These are phyloP conservation scores for Pulveroboletus sp. DNA, from an alignment of 768 basidiomycete genomes.

Conservation along the genomic window DNA sequence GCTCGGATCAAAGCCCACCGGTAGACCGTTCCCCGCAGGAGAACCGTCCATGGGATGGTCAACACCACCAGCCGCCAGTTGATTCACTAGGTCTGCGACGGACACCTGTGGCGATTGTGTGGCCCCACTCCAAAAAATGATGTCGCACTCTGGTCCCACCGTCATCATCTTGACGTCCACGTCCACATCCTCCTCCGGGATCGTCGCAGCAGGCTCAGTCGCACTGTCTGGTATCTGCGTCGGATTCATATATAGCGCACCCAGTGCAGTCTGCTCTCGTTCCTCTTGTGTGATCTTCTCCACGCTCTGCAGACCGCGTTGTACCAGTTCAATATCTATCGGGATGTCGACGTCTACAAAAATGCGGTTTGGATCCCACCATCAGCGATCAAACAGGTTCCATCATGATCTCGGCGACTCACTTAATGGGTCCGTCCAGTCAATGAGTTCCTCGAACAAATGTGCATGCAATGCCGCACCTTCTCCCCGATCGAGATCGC, in stretches of 20 bases:
- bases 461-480: slow-evolving; percentile 80
- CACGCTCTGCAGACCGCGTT: slow-evolving; percentile 61
- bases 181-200: slow-evolving; percentile 69
- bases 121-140: slow-evolving; percentile 56
- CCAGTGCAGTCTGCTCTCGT: slow-evolving; percentile 72
- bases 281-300: slow-evolving; percentile 71
- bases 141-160: slow-evolving; percentile 61
- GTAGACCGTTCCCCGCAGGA: slow-evolving; percentile 30
- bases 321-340: slow-evolving; percentile 44
- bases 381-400: slow-evolving; percentile 20
- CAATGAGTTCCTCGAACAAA: slow-evolving; percentile 79
- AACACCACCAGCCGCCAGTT: slow-evolving; percentile 46
- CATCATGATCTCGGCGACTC: slow-evolving; percentile 35
- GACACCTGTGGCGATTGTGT: slow-evolving; percentile 34
- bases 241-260: slow-evolving; percentile 66
- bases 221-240: slow-evolving; percentile 77
- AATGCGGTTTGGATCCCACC: neutral
- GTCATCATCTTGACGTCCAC: slow-evolving; percentile 60
- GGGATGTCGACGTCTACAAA: slow-evolving; percentile 59
- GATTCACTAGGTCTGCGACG: slow-evolving; percentile 68
- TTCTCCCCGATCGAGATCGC: slow-evolving; percentile 84
- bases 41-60: slow-evolving; percentile 37
- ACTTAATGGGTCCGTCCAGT: slow-evolving; percentile 83
- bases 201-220: slow-evolving; percentile 55
- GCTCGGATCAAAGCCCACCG: slow-evolving; percentile 40